Evolutionary conservation across 2,329 filamentous ascomycete species (phyloP).

Genomic region (Colletotrichum theobromicola): DNA sequence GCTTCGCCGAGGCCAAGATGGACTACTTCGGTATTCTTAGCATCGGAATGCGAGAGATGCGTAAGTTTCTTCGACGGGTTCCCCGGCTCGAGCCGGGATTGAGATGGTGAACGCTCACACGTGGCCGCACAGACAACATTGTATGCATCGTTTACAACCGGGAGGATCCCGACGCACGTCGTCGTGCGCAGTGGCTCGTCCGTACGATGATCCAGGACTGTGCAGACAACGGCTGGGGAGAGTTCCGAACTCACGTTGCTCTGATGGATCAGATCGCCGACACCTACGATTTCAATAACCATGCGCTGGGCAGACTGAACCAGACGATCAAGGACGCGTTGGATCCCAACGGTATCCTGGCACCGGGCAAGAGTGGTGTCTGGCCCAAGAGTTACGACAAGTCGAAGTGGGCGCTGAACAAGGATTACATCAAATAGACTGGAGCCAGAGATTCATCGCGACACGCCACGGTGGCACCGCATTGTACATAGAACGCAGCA

Average conservation of each 20-base stretch:
- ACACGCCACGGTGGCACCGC: neutral
- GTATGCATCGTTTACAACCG: conserved; percentile 59
- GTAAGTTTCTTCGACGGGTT: conserved; percentile 12
- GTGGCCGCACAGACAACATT: conserved; percentile 46
- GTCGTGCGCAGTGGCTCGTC: conserved; percentile 33
- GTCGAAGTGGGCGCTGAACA: conserved; percentile 1
- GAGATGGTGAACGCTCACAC: neutral
- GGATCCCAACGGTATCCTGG: conserved; percentile 44
- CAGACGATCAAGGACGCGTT: conserved; percentile 48
- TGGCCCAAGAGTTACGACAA: conserved; percentile 33
- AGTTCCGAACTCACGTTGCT: conserved; percentile 51
- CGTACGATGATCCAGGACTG: conserved; percentile 44
- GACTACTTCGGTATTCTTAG: conserved; percentile 46
- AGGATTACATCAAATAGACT: conserved; percentile 13
- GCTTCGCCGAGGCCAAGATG: conserved; percentile 38
- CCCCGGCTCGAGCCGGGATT: neutral
- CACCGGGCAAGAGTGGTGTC: conserved; percentile 39
- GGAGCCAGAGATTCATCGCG: neutral
- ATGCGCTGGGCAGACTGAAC: conserved; percentile 46
- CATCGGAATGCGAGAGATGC: conserved; percentile 50
- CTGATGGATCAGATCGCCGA: conserved; percentile 52
- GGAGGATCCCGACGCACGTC: conserved; percentile 40
- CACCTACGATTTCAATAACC: conserved; percentile 50
- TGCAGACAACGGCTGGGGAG: conserved; percentile 45
- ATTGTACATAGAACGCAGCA: neutral